These are phyloP conservation scores for Tribonema minus DNA, from an alignment of 108 stramenopile genomes.

Conservation along the genomic window DNA sequence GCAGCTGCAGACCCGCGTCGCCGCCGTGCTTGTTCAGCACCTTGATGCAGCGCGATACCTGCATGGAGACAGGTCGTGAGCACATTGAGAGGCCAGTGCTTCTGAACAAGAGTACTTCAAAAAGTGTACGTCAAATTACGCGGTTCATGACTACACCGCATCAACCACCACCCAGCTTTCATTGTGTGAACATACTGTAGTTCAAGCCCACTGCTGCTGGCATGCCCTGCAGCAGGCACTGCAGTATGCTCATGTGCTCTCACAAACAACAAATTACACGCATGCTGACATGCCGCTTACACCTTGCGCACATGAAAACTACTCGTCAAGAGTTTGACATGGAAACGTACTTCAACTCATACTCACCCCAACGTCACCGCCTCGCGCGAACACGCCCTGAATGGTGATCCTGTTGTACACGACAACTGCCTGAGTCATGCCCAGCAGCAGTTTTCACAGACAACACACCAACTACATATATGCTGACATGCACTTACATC, in stretches of 20 bases:
- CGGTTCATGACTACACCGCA: not conserved
- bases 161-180: not conserved
- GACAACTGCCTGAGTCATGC: conserved; percentile 24
- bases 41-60: conserved; percentile 29
- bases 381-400: conserved; percentile 17
- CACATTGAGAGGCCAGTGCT: too few species aligned
- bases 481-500: not conserved
- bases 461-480: not conserved
- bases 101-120: not conserved
- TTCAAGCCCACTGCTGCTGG: not conserved
- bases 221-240: not conserved
- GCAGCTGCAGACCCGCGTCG: conserved; percentile 16
- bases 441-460: conserved; percentile 12
- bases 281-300: too few species aligned
- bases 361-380: conserved; percentile 26
- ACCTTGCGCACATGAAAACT: too few species aligned
- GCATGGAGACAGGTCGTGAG: not conserved
- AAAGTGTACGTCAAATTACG: not conserved
- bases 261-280: too few species aligned
- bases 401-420: conserved; percentile 29
- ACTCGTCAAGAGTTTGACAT: too few species aligned
- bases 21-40: conserved; percentile 32
- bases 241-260: not conserved
- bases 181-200: not conserved
- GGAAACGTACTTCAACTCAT: not conserved